Conservation (phyloP, 78 protist genomes). For the Mantamonas sphyraenae region DNA sequence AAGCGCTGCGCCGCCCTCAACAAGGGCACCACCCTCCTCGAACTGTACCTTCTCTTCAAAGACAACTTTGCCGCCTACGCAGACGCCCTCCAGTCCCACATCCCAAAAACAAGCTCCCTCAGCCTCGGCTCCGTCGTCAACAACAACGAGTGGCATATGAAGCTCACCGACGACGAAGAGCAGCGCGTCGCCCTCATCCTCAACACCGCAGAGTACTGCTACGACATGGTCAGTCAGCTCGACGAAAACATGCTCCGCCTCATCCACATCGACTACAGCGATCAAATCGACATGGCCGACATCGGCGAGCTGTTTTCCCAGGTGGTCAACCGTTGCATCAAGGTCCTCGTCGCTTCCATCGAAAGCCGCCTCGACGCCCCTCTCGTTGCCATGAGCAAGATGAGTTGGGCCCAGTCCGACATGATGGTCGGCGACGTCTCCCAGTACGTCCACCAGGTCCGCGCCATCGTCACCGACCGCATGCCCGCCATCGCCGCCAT, state of each 20-base stretch:
- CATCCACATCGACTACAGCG: background rate
- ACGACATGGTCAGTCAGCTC: background rate
- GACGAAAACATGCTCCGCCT: background rate
- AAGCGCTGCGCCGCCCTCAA: background rate
- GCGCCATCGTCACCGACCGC: no score
- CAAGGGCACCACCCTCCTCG: background rate
- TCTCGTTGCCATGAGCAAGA: background rate
- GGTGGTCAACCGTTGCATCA: background rate
- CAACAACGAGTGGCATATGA: background rate
- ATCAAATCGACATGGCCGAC: background rate
- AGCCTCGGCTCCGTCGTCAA: background rate
- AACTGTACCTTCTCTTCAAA: background rate
- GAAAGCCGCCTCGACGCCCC: background rate
- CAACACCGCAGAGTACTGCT: slow-evolving; percentile 3
- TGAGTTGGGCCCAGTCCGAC: background rate
- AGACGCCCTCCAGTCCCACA: background rate
- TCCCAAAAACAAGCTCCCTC: background rate
- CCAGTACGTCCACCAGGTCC: no score
- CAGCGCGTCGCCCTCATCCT: background rate
- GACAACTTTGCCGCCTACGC: background rate
- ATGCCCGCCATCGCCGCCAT: no score
- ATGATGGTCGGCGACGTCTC: no score
- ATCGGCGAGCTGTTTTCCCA: background rate
- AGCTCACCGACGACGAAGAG: background rate
- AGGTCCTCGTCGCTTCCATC: background rate